Percentiles rank a stretch among this genome's conserved stretches.
Evolutionary conservation across 352 stramenopile species (phyloP).

Genomic region (Globisporangium paddicum): DNA sequence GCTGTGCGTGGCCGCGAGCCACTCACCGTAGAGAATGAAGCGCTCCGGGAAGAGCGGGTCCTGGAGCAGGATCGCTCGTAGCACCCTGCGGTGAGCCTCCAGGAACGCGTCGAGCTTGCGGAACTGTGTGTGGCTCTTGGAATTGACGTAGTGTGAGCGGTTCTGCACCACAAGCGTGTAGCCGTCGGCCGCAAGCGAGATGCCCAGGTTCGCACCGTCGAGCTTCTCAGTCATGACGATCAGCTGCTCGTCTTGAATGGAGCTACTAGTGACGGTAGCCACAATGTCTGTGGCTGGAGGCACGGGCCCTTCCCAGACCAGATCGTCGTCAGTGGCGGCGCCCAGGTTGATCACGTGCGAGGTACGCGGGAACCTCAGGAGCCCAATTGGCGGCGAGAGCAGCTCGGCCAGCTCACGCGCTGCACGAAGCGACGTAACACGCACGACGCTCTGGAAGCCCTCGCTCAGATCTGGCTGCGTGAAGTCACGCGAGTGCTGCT

Average conservation of each 20-base stretch:
- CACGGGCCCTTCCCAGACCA: constrained; percentile 21
- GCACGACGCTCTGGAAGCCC: constrained; percentile 47
- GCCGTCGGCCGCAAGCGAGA: constrained; percentile 50
- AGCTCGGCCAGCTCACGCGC: constrained; percentile 25
- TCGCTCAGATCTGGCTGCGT: constrained; percentile 31
- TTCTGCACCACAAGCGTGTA: constrained; percentile 68
- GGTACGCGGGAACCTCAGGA: constrained; percentile 63
- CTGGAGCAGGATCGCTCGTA: constrained; percentile 41
- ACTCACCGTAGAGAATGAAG: constrained; percentile 82
- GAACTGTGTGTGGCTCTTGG: constrained; percentile 64
- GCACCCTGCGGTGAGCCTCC: constrained; percentile 24
- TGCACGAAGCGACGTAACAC: constrained; percentile 45
- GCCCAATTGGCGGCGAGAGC: constrained; percentile 30
- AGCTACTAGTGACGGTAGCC: not conserved
- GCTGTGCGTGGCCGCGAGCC: constrained; percentile 74
- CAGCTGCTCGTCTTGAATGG: not conserved
- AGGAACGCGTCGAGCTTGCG: constrained; percentile 57
- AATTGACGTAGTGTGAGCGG: constrained; percentile 60
- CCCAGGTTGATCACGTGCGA: constrained; percentile 52
- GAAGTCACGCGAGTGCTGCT: constrained; percentile 38
- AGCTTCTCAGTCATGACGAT: constrained; percentile 80
- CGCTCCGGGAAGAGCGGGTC: constrained; percentile 53
- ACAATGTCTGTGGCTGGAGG: not conserved
- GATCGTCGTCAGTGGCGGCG: constrained; percentile 50
- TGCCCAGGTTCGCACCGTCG: constrained; percentile 81